phyloP scores from a whole-genome alignment of 1,284 basidiomycete genomes.

The Pascua guehoae region DNA sequence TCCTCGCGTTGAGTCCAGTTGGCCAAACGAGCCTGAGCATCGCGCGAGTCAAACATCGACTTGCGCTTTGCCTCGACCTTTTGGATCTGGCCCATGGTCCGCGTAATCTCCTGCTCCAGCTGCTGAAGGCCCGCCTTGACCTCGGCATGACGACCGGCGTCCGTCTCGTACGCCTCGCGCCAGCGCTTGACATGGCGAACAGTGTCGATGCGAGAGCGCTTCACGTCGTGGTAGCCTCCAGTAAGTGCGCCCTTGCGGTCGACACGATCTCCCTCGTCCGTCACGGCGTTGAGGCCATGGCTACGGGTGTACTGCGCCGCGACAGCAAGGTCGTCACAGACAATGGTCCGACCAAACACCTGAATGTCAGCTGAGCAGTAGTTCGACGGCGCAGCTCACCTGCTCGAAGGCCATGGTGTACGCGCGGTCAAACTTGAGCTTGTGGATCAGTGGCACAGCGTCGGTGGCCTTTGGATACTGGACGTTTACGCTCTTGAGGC shows the following conservation, averaged over 20 bases:
- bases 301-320: slow-evolving; percentile 92
- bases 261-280: slow-evolving; percentile 94
- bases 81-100: slow-evolving; percentile 69
- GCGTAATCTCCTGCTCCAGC: slow-evolving; percentile 85
- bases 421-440: slow-evolving; percentile 70
- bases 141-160: slow-evolving; percentile 64
- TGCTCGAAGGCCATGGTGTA: slow-evolving; percentile 87
- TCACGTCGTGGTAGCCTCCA: slow-evolving; percentile 91
- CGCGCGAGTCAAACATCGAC: slow-evolving; percentile 66
- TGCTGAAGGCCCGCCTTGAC: slow-evolving; percentile 66
- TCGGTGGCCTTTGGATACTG: slow-evolving; percentile 74
- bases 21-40: slow-evolving; percentile 64
- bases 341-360: slow-evolving; percentile 96
- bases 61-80: slow-evolving; percentile 66
- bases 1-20: slow-evolving; percentile 64
- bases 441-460: slow-evolving; percentile 80
- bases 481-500: slow-evolving; percentile 71
- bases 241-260: slow-evolving; percentile 94
- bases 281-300: slow-evolving; percentile 94
- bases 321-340: slow-evolving; percentile 86
- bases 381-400: slow-evolving; percentile 2
- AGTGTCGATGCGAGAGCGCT: slow-evolving; percentile 82
- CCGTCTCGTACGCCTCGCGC: slow-evolving; percentile 67
- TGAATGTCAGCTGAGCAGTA: slow-evolving; percentile 8
- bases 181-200: slow-evolving; percentile 75